phyloP scores from a whole-genome alignment of 2,329 filamentous ascomycete genomes.

The Pezicula carpinea region DNA sequence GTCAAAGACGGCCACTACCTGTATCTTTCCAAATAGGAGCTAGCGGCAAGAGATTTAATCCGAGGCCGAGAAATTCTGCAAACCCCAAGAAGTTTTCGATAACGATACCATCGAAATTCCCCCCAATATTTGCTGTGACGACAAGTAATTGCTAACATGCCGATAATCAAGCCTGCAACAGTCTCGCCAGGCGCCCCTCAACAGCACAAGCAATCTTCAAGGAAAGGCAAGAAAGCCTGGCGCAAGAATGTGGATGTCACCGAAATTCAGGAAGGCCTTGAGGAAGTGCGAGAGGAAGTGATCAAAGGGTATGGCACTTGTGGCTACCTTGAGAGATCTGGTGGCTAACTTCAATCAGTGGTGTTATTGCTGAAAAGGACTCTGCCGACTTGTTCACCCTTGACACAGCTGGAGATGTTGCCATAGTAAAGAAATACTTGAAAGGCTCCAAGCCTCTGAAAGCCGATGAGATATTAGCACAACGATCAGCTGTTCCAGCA shows the following conservation, averaged over 20 bases:
- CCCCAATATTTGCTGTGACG: neutral
- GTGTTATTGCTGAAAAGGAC: constrained; percentile 76
- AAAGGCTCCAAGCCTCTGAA: constrained; percentile 76
- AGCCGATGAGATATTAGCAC: constrained; percentile 84
- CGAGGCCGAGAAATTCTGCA: too few relatives aligned
- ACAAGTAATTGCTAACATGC: constrained; percentile 18
- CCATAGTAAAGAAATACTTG: constrained; percentile 60
- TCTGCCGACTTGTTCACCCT: constrained; percentile 82
- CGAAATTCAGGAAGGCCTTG: constrained; percentile 77
- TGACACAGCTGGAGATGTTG: constrained; percentile 67
- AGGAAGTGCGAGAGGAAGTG: constrained; percentile 81
- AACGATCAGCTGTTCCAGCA: constrained; percentile 76
- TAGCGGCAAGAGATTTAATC: too few relatives aligned
- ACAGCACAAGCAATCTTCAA: constrained; percentile 81
- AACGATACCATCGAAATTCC: constrained; percentile 4
- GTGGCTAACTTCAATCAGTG: constrained; percentile 45
- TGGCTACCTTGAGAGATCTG: constrained; percentile 1
- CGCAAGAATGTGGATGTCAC: constrained; percentile 95
- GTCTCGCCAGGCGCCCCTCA: constrained; percentile 60
- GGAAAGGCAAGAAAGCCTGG: constrained; percentile 99
- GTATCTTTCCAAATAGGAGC: too few relatives aligned
- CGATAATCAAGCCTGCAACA: constrained; percentile 28
- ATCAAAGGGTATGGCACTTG: constrained; percentile 66
- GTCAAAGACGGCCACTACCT: neutral
- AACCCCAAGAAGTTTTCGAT: too few relatives aligned